Evolutionary conservation across 495 filamentous ascomycete genomes (phyloP).

Genomic region (Podospora pseudocomata): DNA sequence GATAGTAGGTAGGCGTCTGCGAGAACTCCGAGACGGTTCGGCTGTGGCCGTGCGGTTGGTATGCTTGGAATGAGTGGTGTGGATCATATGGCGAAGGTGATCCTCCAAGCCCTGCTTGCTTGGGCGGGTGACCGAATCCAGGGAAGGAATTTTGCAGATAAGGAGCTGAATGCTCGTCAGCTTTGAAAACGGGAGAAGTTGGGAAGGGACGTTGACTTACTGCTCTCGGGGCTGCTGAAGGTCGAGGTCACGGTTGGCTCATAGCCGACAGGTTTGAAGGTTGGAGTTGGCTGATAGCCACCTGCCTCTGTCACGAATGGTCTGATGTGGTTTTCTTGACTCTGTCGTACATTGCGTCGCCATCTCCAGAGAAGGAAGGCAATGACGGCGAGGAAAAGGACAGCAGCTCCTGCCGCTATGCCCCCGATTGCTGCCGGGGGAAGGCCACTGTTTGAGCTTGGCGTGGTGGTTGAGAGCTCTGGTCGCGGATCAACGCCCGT

Average conservation of each 20-base stretch:
- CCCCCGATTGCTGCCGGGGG: constrained; percentile 18
- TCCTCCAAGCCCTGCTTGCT: background rate
- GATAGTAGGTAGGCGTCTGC: background rate
- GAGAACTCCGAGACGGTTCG: background rate
- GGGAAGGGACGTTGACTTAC: background rate
- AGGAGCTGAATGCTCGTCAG: background rate
- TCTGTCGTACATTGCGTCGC: constrained; percentile 13
- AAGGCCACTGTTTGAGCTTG: background rate
- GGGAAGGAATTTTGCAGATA: background rate
- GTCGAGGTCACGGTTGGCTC: background rate
- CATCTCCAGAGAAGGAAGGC: constrained; percentile 13
- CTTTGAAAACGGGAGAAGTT: background rate
- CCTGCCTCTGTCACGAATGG: background rate
- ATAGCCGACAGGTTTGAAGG: background rate
- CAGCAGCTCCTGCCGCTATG: constrained; percentile 12
- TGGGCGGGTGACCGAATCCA: background rate
- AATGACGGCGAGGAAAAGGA: constrained; percentile 5
- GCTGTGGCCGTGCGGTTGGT: background rate
- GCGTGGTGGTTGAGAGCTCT: background rate
- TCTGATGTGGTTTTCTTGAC: constrained; percentile 1
- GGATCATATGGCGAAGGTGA: background rate
- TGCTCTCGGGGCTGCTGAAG: background rate
- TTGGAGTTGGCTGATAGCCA: background rate
- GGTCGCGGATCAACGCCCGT: background rate
- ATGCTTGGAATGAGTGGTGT: background rate